phyloP scores from a whole-genome alignment of 2,329 filamentous ascomycete genomes.

The Cladosporium sp. region DNA sequence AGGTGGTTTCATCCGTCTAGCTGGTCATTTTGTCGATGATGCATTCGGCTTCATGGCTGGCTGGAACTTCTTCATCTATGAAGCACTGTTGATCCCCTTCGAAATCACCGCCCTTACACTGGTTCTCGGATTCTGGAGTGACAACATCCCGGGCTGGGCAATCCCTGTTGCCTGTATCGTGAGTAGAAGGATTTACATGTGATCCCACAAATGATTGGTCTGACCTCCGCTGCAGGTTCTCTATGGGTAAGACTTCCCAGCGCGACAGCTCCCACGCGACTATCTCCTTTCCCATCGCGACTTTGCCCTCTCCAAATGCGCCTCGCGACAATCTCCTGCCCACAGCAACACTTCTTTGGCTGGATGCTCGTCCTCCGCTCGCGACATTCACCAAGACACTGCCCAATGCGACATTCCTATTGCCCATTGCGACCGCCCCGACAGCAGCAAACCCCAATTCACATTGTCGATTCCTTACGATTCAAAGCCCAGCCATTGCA shows the following conservation, averaged over 20 bases:
- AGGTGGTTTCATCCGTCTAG: constrained; percentile 61
- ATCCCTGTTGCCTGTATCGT: constrained; percentile 40
- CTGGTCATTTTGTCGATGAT: constrained; percentile 64
- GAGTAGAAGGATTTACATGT: neutral
- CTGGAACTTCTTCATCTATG: constrained; percentile 51
- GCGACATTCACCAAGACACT: neutral
- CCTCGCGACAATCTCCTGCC: neutral
- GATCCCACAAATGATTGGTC: neutral
- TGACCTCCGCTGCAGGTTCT: constrained; percentile 1
- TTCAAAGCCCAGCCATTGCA: neutral
- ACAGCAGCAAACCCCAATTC: neutral
- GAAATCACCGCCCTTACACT: constrained; percentile 46
- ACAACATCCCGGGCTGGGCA: constrained; percentile 39
- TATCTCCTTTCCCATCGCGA: constrained; percentile 4
- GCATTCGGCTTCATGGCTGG: constrained; percentile 55
- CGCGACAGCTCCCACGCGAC: constrained; percentile 13
- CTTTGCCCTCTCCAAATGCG: neutral
- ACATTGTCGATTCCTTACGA: neutral
- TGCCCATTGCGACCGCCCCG: neutral
- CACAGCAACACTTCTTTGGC: neutral
- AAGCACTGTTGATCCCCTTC: constrained; percentile 49
- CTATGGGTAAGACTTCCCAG: constrained; percentile 13
- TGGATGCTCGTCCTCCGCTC: neutral
- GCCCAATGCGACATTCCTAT: neutral
- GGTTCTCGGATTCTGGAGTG: constrained; percentile 39